Conservation (phyloP, 768 basidiomycete species). For the Mycena chlorophos region DNA sequence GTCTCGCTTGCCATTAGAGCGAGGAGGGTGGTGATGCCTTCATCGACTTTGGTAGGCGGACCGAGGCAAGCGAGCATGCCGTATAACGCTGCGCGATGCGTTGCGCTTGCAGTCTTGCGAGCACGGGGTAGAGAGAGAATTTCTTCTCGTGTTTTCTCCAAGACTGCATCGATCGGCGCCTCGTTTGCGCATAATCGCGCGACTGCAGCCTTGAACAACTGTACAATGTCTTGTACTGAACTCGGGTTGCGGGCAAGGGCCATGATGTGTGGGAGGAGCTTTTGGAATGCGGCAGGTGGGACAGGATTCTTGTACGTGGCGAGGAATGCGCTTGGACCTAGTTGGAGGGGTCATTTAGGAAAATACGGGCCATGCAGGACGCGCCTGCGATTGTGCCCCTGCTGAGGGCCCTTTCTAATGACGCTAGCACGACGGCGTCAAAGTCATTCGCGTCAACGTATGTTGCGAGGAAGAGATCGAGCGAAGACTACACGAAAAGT, state of each 20-base stretch:
- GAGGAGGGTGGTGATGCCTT: slow-evolving; percentile 41
- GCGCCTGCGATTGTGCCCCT: slow-evolving; percentile 8
- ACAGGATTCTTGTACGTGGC: slow-evolving; percentile 14
- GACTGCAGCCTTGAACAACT: slow-evolving; percentile 14
- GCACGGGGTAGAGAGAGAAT: slow-evolving; percentile 72
- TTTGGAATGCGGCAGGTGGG: slow-evolving; percentile 11
- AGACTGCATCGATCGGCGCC: slow-evolving; percentile 32
- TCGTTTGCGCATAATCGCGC: slow-evolving; percentile 26
- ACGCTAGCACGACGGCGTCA: slow-evolving; percentile 14
- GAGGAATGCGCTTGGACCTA: slow-evolving; percentile 19
- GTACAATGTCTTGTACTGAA: slow-evolving; percentile 10
- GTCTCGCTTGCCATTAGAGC: slow-evolving; percentile 23
- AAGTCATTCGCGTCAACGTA: slow-evolving; percentile 22
- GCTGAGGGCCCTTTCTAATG: slow-evolving; percentile 15
- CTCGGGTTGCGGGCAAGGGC: slow-evolving; percentile 20
- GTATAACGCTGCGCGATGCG: slow-evolving; percentile 82
- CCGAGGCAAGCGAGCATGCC: slow-evolving; percentile 63
- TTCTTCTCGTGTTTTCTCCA: slow-evolving; percentile 53
- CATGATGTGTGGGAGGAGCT: slow-evolving; percentile 14
- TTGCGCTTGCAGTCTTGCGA: slow-evolving; percentile 85
- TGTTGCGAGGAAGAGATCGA: slow-evolving; percentile 40
- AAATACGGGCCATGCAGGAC: neutral
- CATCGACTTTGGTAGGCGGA: slow-evolving; percentile 47
- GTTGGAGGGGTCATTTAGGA: neutral
- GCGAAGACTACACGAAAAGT: neutral